Percentiles rank a stretch among this genome's conserved stretches.
phyloP scores from a whole-genome alignment of 140 eudicot species.

The Anethum foeniculum region DNA sequence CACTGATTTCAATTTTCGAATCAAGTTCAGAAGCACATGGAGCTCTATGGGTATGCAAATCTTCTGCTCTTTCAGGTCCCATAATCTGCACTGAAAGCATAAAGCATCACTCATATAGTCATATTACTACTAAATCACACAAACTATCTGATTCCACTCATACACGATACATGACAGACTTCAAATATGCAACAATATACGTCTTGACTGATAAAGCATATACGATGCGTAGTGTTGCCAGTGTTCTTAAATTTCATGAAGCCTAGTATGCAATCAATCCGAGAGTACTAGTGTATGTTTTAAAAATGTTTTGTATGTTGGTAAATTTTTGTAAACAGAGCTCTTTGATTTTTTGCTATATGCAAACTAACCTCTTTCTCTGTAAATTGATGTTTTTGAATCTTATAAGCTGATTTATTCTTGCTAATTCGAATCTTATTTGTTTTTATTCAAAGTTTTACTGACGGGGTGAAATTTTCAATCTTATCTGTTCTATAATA shows the following conservation, averaged over 20 bases:
- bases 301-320: too few relatives aligned
- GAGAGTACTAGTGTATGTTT: too few relatives aligned
- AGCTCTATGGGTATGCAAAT: constrained; percentile 31
- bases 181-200: background rate
- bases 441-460: background rate
- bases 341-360: too few relatives aligned
- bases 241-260: too few relatives aligned
- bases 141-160: background rate
- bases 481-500: background rate
- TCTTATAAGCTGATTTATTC: background rate
- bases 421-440: background rate
- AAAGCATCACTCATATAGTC: background rate
- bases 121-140: background rate
- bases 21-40: constrained; percentile 21
- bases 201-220: background rate
- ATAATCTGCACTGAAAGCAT: constrained; percentile 20
- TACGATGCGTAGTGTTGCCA: too few relatives aligned
- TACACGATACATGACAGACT: background rate
- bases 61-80: constrained; percentile 22
- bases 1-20: background rate
- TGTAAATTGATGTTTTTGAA: too few relatives aligned
- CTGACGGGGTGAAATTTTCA: background rate
- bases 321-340: too few relatives aligned
- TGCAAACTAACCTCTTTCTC: too few relatives aligned
- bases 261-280: too few relatives aligned